Evolutionary conservation across 2,329 filamentous ascomycete genomes (phyloP), one percentile per base, ranked within the genome.

Genomic region (Fusarium palustre): DNA sequence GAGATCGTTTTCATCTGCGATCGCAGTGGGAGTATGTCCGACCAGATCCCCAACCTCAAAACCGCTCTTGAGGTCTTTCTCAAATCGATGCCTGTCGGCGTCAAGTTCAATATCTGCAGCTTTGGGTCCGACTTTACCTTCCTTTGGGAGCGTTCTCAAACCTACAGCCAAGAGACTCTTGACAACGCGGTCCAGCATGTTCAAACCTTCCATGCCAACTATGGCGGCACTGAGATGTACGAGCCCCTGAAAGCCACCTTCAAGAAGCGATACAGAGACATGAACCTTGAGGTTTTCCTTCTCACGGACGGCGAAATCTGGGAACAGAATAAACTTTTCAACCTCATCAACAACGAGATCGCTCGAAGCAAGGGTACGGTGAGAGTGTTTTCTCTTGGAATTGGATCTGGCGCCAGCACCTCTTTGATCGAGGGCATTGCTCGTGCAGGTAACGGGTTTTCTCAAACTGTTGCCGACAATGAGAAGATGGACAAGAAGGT

Each of bases 1-100:
- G 91, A 94, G 74, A 84, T 94, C 24, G 86, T 93, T 20, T 93
- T 94, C 69, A 80, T 94, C 7, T 90, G 89, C 57, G 91, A 94
- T 75, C 85, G 90, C 53, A 92, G 89, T 58, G 90, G 90, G 0
- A 91, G 89, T 61, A 91, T 91, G 90, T 28, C 42, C 0, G 74
- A 77, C 1, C 86, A 84, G 39, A 90, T 91, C 3, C 66, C 70
- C 1, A 83, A 88, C 33, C 81, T 90, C 5, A 79, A 83, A 25
- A 78, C 83, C 2, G 88, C 89, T 1, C 80, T 92, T 24, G 83
- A 85, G 7, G 80, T 91, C 24, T 91, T 92, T 69, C 79, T 92
- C 59, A 90, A 90, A 74, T 91, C 88, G 0, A 79, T 92, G 3
- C 89, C 89, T 0, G 70, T 89, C 2, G 88, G 88, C 7, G 81